A percentile compares a stretch with the other conserved stretches of the same genome.
Evolutionary conservation across 129 eudicot genomes (phyloP).

Genomic region (Sambucus nigra): DNA sequence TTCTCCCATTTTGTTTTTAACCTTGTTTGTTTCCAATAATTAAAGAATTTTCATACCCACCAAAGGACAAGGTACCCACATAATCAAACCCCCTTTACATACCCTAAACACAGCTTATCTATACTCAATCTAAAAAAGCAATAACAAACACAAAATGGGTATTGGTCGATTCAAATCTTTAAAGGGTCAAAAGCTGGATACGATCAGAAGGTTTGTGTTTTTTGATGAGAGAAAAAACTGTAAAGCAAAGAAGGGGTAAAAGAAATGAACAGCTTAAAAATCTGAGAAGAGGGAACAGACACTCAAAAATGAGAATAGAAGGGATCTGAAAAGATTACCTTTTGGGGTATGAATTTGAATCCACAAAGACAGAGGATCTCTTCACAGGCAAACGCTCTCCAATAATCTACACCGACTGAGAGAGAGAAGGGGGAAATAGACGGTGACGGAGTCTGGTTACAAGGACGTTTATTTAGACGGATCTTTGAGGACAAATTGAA

Average conservation of each 20-base stretch:
- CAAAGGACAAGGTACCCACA: slow-evolving; percentile 3
- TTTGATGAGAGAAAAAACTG: not conserved
- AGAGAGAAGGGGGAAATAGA: not conserved
- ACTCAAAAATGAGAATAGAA: not conserved
- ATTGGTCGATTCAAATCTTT: not conserved
- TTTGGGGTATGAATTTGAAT: slow-evolving; percentile 11
- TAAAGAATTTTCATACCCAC: slow-evolving; percentile 1
- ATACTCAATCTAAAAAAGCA: not conserved
- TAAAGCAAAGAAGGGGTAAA: slow-evolving; percentile 1
- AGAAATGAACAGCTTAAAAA: not conserved
- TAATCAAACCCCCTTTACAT: not conserved
- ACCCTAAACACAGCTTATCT: slow-evolving; percentile 8
- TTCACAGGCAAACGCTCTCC: not conserved
- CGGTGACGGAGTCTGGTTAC: slow-evolving; percentile 20
- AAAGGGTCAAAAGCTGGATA: not conserved
- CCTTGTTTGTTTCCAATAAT: no score
- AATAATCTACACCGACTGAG: not conserved
- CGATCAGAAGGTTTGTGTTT: not conserved
- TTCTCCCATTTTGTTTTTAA: slow-evolving; percentile 39
- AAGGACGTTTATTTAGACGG: slow-evolving; percentile 9
- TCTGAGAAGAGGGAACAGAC: not conserved
- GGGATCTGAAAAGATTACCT: slow-evolving; percentile 18
- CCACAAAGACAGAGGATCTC: not conserved
- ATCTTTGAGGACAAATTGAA: no score
- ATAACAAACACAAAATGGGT: slow-evolving; percentile 11